Conservation (phyloP, 139 green algal species). For the Chlorella vulgaris region DNA sequence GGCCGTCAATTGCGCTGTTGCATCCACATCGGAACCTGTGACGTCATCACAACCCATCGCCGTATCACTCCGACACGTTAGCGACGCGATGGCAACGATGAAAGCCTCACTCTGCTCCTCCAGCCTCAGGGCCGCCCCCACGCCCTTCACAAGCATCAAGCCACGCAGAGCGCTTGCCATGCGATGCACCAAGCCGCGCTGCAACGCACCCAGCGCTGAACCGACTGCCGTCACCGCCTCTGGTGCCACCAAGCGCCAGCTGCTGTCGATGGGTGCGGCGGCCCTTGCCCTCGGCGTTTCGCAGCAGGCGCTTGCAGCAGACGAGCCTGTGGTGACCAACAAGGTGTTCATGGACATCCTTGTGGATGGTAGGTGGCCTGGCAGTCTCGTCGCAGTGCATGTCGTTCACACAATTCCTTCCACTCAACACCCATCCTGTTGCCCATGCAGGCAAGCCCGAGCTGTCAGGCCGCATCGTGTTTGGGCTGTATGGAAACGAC, state of each 20-base stretch:
- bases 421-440: too few relatives aligned
- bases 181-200: neutral
- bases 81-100: neutral
- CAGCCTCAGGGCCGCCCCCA: neutral
- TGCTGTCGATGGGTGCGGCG: conserved; percentile 3
- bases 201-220: too few relatives aligned
- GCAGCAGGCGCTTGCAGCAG: neutral
- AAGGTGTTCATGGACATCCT: conserved; percentile 76
- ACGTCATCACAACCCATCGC: neutral
- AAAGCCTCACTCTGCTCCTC: neutral
- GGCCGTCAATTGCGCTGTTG: too few relatives aligned
- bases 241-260: conserved; percentile 9
- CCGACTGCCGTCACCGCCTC: too few relatives aligned
- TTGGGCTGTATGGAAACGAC: conserved; percentile 72
- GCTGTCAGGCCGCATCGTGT: conserved; percentile 61
- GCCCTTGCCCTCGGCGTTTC: conserved; percentile 3
- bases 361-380: conserved; percentile 55
- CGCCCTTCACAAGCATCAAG: too few relatives aligned
- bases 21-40: too few relatives aligned
- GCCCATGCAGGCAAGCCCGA: neutral
- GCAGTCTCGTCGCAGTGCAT: too few relatives aligned
- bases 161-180: too few relatives aligned
- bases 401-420: too few relatives aligned
- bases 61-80: too few relatives aligned
- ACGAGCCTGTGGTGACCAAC: conserved; percentile 33